Base-by-base conservation (phyloP, 371 early-diverging fungal genomes). In the Mucor lusitanicus region DNA sequence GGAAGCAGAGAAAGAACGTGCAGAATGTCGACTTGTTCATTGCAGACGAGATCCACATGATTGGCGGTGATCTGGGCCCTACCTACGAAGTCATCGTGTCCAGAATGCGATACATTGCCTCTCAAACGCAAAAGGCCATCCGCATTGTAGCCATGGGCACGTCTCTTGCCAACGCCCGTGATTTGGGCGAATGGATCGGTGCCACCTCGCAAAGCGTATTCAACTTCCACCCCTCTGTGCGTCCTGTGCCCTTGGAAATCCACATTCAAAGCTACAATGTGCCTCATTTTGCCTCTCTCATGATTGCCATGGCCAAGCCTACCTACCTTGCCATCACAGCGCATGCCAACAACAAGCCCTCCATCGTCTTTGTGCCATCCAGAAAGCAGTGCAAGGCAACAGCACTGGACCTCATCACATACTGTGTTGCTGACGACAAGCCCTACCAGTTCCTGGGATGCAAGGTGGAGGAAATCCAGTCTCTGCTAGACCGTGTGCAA, bases 151-250 rank as follows among this genome's bases (percentile, higher is more conserved):
- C 91, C 8, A 79, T 98, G 69, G 88, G 94, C 56, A 91, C 95
- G 1, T 92, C 95, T 0, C 73, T 99, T 50, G 95, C 97, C 17
- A 97, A 99, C 76, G 98, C 98, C 30, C 86, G 92, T 32, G 99
- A 99, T 77, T 75, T 99, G 56, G 97, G 95, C 7, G 94, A 94
- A 70, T 99, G 99, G 99, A 90, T 99, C 58, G 98, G 97, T 32
- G 93, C 93, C 0, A 84, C 90, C 0, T 74, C 84, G 6, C 83
- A 88, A 12, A 83, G 89, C 8, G 90, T 93, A 6, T 97, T 92
- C 80, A 99, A 96, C 75, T 99, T 98, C 87, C 91, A 92, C 60
- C 98, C 97, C 28, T 90, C 88, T 53, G 96, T 97, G 11, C 89
- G 98, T 9, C 94, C 97, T 21, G 89, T 95, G 42, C 97, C 97